phyloP scores from a whole-genome alignment of 2,329 filamentous ascomycete genomes.

The Hymenoscyphus linearis region DNA sequence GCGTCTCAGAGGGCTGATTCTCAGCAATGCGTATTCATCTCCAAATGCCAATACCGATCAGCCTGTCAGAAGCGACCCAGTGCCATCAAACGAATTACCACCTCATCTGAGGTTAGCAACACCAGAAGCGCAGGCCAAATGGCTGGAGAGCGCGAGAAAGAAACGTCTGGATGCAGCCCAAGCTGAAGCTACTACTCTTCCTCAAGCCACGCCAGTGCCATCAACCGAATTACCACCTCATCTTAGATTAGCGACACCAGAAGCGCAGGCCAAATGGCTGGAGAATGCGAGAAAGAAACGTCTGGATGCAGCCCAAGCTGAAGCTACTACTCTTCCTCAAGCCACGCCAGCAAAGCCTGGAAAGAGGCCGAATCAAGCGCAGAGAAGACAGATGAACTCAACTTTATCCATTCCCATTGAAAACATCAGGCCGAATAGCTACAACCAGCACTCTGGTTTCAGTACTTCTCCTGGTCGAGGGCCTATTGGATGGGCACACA shows the following conservation, averaged over 20 bases:
- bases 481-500: slow-evolving; percentile 29
- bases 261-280: slow-evolving; percentile 22
- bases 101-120: slow-evolving; percentile 23
- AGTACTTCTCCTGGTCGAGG: slow-evolving; percentile 8
- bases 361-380: slow-evolving; percentile 57
- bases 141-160: slow-evolving; percentile 12
- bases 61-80: slow-evolving; percentile 4
- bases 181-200: not conserved
- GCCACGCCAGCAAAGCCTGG: slow-evolving; percentile 7
- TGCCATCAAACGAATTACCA: slow-evolving; percentile 10
- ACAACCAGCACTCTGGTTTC: slow-evolving; percentile 29
- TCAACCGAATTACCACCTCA: slow-evolving; percentile 20
- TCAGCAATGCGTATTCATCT: slow-evolving; percentile 42
- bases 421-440: slow-evolving; percentile 32
- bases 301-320: not conserved
- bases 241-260: slow-evolving; percentile 16
- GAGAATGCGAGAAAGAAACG: slow-evolving; percentile 3
- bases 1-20: slow-evolving; percentile 54
- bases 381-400: slow-evolving; percentile 57
- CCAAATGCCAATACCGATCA: not conserved
- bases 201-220: slow-evolving; percentile 4
- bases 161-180: not conserved
- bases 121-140: slow-evolving; percentile 19
- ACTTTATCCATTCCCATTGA: slow-evolving; percentile 54
- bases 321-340: slow-evolving; percentile 18